These are phyloP conservation scores for Cerrena zonata DNA, from an alignment of 1,284 basidiomycete genomes.

Conservation along the genomic window DNA sequence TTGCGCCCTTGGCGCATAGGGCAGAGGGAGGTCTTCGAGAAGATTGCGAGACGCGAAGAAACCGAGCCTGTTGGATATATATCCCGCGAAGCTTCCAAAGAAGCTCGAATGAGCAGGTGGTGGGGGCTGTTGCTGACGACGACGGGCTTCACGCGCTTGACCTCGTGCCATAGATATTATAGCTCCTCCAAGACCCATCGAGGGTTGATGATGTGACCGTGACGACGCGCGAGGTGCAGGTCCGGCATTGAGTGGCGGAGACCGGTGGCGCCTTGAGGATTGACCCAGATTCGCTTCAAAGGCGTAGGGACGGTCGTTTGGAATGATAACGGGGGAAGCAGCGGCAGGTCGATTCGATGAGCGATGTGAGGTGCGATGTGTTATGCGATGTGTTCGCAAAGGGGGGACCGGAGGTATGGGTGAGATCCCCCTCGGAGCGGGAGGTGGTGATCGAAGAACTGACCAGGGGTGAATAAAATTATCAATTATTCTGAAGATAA, in stretches of 20 bases:
- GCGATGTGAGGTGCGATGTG: conserved; percentile 19
- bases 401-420: conserved; percentile 39
- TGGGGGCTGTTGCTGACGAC: conserved; percentile 3
- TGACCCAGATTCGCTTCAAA: conserved; percentile 35
- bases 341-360: conserved; percentile 16
- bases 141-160: conserved; percentile 18
- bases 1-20: no score
- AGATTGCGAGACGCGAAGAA: no score
- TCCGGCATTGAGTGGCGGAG: conserved; percentile 20
- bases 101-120: neutral
- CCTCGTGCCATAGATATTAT: conserved; percentile 41
- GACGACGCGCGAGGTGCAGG: conserved; percentile 30
- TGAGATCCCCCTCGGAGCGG: conserved; percentile 21
- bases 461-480: neutral
- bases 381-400: conserved; percentile 16
- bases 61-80: neutral
- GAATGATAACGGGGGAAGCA: conserved; percentile 33
- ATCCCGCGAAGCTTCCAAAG: neutral
- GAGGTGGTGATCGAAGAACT: conserved; percentile 39
- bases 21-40: no score
- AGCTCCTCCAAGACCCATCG: conserved; percentile 66
- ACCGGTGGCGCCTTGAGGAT: conserved; percentile 13
- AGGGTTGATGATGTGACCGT: conserved; percentile 49
- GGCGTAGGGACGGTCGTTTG: conserved; percentile 37
- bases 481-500: conserved; percentile 2